phyloP scores from a whole-genome alignment of 345 rosid genomes.

The Litchi chinensis region DNA sequence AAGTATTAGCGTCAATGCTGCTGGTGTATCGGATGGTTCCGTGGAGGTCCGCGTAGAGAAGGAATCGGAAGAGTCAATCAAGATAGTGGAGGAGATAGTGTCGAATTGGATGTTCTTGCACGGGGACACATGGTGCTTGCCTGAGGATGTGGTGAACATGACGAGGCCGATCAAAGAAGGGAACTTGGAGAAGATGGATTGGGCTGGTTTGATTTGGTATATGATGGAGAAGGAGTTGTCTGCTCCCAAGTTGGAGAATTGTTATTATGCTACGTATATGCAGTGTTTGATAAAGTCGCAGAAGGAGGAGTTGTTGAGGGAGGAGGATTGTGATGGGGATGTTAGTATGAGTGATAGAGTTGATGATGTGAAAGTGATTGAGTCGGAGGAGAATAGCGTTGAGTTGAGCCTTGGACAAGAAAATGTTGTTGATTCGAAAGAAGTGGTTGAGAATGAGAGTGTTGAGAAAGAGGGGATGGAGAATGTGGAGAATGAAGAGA shows the following conservation, averaged over 20 bases:
- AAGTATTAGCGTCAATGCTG: slow-evolving; percentile 19
- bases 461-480: slow-evolving; percentile 15
- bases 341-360: slow-evolving; percentile 42
- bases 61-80: slow-evolving; percentile 52
- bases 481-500: slow-evolving; percentile 1
- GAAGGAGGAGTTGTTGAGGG: slow-evolving; percentile 42
- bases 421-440: slow-evolving; percentile 34
- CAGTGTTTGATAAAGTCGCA: slow-evolving; percentile 72
- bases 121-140: slow-evolving; percentile 84
- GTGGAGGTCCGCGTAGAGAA: slow-evolving; percentile 19
- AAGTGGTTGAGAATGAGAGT: slow-evolving; percentile 10
- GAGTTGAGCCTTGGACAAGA: slow-evolving; percentile 52
- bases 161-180: slow-evolving; percentile 51
- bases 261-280: slow-evolving; percentile 88
- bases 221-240: slow-evolving; percentile 87
- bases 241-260: slow-evolving; percentile 47
- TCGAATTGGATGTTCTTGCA: slow-evolving; percentile 69
- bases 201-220: slow-evolving; percentile 75
- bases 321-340: slow-evolving; percentile 34
- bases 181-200: slow-evolving; percentile 71
- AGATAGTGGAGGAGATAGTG: slow-evolving; percentile 59
- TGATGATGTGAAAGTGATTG: slow-evolving; percentile 31
- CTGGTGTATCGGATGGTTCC: slow-evolving; percentile 24
- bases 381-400: slow-evolving; percentile 60
- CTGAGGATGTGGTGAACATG: slow-evolving; percentile 55